Conservation (phyloP, 2,329 filamentous ascomycete species). For the Colletotrichum camelliae region DNA sequence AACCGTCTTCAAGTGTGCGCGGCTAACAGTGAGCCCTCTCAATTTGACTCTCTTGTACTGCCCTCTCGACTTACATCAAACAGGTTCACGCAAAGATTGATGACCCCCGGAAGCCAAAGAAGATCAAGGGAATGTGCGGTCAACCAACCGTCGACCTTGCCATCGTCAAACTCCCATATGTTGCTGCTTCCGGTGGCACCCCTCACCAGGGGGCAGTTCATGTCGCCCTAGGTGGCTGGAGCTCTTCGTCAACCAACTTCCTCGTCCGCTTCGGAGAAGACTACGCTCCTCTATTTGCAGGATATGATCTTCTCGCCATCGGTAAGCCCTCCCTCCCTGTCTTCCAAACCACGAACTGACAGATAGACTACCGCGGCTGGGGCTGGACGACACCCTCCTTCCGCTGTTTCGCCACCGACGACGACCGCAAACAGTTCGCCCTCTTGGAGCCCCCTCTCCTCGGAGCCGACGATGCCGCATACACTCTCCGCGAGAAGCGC, state of each 20-base stretch:
- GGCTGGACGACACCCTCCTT: neutral
- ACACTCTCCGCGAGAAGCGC: neutral
- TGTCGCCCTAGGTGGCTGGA: neutral
- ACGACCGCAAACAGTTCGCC: neutral
- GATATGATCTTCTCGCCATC: conserved; percentile 4
- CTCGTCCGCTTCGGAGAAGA: conserved; percentile 1
- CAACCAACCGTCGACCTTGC: neutral
- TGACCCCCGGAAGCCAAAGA: neutral
- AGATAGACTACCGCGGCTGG: neutral
- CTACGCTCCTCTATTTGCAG: neutral
- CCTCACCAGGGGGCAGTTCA: neutral
- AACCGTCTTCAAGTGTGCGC: neutral
- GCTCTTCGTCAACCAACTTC: conserved; percentile 6
- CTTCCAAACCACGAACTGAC: neutral
- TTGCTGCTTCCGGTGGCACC: neutral
- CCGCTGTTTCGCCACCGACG: conserved; percentile 3
- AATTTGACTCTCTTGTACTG: neutral
- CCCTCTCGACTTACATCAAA: neutral
- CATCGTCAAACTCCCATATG: conserved; percentile 1
- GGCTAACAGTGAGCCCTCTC: neutral
- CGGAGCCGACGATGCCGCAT: neutral
- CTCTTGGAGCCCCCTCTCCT: neutral
- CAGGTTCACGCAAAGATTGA: conserved; percentile 1
- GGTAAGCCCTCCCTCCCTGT: neutral
- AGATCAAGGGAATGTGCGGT: neutral